Percentiles rank a stretch among this genome's conserved stretches.
Conservation (phyloP, 2,329 filamentous ascomycete genomes). For the Ceratocystis huliohia region DNA sequence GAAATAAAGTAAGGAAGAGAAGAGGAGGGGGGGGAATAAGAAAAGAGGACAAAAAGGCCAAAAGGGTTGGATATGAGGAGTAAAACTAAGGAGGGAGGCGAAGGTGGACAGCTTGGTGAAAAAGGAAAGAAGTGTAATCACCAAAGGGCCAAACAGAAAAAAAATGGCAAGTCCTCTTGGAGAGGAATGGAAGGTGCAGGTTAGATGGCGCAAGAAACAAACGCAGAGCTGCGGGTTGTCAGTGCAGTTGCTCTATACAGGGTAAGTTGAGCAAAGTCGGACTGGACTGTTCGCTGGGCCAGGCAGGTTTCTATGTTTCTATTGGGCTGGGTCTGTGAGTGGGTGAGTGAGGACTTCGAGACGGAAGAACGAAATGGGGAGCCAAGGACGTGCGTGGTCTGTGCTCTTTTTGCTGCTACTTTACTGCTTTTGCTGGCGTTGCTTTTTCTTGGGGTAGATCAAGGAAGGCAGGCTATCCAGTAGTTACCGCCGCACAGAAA, state of each 20-base stretch:
- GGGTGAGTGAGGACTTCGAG: neutral
- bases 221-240: neutral
- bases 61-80: neutral
- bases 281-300: neutral
- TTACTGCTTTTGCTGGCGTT: neutral
- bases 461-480: neutral
- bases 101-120: neutral
- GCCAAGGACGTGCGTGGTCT: constrained; percentile 1
- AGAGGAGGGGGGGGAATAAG: neutral
- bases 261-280: neutral
- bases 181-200: constrained; percentile 1
- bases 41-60: neutral
- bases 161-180: neutral
- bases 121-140: constrained; percentile 6
- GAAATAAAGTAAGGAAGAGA: no score
- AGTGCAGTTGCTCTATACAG: neutral
- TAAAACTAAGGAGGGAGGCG: neutral
- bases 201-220: constrained; percentile 4
- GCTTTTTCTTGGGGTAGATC: neutral
- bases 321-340: constrained; percentile 5
- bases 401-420: constrained; percentile 1
- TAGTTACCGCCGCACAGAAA: neutral
- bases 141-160: neutral
- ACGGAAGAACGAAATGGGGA: neutral
- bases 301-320: neutral